Evolutionary conservation across 257 asterid genomes (phyloP).

Genomic region (Galeopsis tetrahit): DNA sequence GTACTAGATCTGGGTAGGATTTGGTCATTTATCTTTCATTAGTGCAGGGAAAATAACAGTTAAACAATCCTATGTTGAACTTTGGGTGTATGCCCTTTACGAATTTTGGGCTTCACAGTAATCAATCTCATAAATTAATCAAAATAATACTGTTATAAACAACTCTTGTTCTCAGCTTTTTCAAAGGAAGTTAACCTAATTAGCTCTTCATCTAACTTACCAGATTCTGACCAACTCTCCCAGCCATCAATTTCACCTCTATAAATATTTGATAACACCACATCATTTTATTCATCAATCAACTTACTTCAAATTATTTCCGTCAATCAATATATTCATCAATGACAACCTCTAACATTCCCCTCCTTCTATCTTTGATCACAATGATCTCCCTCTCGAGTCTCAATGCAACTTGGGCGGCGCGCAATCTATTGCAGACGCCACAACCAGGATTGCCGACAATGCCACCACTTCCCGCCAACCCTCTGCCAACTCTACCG

Average conservation of each 20-base stretch:
- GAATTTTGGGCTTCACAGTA: too few species aligned
- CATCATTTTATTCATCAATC: background rate
- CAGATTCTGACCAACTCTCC: background rate
- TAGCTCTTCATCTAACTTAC: background rate
- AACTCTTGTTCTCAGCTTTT: background rate
- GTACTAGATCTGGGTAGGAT: too few species aligned
- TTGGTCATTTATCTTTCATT: too few species aligned
- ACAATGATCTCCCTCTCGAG: conserved; percentile 23
- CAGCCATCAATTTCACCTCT: background rate
- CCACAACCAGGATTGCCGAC: conserved; percentile 31
- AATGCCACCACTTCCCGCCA: conserved; percentile 30
- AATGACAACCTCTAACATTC: conserved; percentile 28
- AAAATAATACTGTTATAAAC: too few species aligned
- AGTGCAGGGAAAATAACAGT: too few species aligned
- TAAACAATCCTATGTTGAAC: too few species aligned
- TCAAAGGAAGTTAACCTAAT: background rate
- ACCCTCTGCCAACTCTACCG: too few species aligned
- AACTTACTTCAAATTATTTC: background rate
- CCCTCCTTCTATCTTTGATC: conserved; percentile 22
- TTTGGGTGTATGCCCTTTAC: too few species aligned
- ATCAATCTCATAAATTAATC: too few species aligned
- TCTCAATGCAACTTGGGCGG: conserved; percentile 22
- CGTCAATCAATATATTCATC: background rate
- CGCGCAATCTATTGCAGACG: conserved; percentile 31
- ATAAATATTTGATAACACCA: conserved; percentile 19